Base-by-base conservation (phyloP, 306 rosid genomes). In the Oemleria cerasiformis region DNA sequence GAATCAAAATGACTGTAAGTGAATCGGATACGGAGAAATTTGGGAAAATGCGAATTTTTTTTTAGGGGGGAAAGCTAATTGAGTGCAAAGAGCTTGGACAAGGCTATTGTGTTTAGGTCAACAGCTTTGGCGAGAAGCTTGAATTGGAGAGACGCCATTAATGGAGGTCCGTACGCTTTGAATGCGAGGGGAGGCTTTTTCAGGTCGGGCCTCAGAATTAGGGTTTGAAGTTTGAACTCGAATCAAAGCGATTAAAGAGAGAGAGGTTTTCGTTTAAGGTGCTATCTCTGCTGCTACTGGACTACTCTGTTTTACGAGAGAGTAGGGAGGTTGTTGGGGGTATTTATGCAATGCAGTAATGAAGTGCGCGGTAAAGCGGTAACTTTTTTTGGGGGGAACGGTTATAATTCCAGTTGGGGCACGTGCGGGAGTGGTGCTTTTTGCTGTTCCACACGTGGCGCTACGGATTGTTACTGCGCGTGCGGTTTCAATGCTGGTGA, bases 291-390 rank as follows among this genome's bases (percentile, higher is more conserved):
- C 62, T 43, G 30, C 30, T 17, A 5, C 39, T 17, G 0, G 41
- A 7, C 16, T 10, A 43, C 38, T 76, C 59, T 43, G 54, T 8
- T 54, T 45, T 20, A 50, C 13, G 63, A 17, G 17, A 65, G 50
- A 8, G 65, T 17, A n/a, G 69, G 57, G 78, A 63, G 79, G 80
- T 82, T 0, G 88, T 81, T 88, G 91, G 48, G 80, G 77, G 90
- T 88, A 90, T 88, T 90, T 90, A 92, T 81, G 86, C 81, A 65
- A 4, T 1, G 55, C 61, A 1, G 54, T 43, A 51, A 75, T 44
- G 38, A 8, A 73, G 49, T 34, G 4, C 9, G 49, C 25, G 30
- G 58, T 58, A 68, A 62, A 64, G 42, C 60, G 30, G 74, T 48
- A 65, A 56, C 30, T 21, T 20, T 25, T 43, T 2, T 25, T 34